These are phyloP conservation scores for Colletotrichum sp. DNA, from an alignment of 2,329 filamentous ascomycete species.

Conservation along the genomic window DNA sequence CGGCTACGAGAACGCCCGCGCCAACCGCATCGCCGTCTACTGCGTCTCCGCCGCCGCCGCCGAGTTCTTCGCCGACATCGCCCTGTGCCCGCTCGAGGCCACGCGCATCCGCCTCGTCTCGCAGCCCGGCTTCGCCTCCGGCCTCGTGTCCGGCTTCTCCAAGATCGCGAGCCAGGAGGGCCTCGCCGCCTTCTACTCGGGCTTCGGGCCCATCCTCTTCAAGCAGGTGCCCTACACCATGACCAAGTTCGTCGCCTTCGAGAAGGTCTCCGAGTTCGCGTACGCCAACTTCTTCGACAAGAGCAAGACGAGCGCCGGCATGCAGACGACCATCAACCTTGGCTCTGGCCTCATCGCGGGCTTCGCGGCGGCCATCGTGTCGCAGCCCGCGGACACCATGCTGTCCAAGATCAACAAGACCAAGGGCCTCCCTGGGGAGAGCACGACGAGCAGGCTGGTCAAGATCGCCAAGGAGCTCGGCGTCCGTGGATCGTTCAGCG, in stretches of 20 bases:
- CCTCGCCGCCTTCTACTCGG: conserved; percentile 85
- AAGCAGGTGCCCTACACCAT: conserved; percentile 93
- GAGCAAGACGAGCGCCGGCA: conserved; percentile 66
- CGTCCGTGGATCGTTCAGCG: conserved; percentile 75
- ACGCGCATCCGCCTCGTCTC: conserved; percentile 94
- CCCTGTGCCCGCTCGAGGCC: conserved; percentile 89
- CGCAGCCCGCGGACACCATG: conserved; percentile 93
- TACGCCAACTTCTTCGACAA: conserved; percentile 73
- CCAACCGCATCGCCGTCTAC: conserved; percentile 84
- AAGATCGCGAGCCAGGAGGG: conserved; percentile 87
- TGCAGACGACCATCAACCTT: conserved; percentile 84
- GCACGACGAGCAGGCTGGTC: conserved; percentile 78
- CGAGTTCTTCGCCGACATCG: conserved; percentile 77
- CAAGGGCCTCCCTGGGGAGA: conserved; percentile 84
- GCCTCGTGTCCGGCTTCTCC: conserved; percentile 77
- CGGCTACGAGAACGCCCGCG: conserved; percentile 76
- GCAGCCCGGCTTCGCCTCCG: conserved; percentile 82
- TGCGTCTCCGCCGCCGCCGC: conserved; percentile 69
- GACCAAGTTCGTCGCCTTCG: conserved; percentile 94
- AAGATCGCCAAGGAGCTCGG: conserved; percentile 90
- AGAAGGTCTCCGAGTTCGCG: conserved; percentile 81
- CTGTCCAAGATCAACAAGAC: conserved; percentile 97
- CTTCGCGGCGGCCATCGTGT: conserved; percentile 87
- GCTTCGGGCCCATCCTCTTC: conserved; percentile 87
- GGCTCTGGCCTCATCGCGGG: conserved; percentile 55